Evolutionary conservation across 306 rosid genomes (phyloP), one percentile per base, ranked within the genome.

Genomic region (Acacia confusa): DNA sequence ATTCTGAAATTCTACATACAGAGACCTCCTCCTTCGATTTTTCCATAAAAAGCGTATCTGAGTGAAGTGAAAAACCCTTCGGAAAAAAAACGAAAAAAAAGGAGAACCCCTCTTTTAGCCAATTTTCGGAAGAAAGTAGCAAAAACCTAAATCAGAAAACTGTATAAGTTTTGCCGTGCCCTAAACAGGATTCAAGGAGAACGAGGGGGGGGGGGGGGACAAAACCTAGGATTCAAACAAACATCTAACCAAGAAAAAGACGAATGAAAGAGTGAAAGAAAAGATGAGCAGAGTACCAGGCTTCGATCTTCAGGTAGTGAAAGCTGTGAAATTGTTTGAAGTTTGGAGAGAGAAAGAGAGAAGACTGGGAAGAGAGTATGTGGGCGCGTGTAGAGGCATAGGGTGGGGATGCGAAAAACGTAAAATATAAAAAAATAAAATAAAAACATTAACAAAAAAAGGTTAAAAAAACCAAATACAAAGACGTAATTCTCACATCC

Each of bases 11-110:
- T 67, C 85, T 82, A 55, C 78, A 76, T 44, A 79, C 80, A 72
- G 66, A 79, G 27, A 83, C 76, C 78, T 82, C 91, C 81, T 80
- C 73, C 60, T 76, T 90, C 76, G 77, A 85, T 77, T 89, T 94
- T 20, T 95, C 97, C 98, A 95, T 92, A 38, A 74, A 88, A 78
- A 79, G 64, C 72, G 64, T 82, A 84, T 80, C 94, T 90, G 87
- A 25, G 73, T 69, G 83, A 84, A 64, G 66, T 70, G 30, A 86
- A 87, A 74, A 81, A 78, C 45, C 80, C 47, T 60, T 78, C 55
- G 61, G 81, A 25, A 77, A 43, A 77, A 43, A 77, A 24, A 14
- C 28, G 43, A 2, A 55, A 14, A 44, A 44, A 53, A 5, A 67
- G 43, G 40, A 69, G 60, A 76, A 28, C 0, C 34, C 25, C 44